These are phyloP conservation scores for Pleurotus ostreatus DNA, from an alignment of 768 basidiomycete genomes.

Conservation along the genomic window DNA sequence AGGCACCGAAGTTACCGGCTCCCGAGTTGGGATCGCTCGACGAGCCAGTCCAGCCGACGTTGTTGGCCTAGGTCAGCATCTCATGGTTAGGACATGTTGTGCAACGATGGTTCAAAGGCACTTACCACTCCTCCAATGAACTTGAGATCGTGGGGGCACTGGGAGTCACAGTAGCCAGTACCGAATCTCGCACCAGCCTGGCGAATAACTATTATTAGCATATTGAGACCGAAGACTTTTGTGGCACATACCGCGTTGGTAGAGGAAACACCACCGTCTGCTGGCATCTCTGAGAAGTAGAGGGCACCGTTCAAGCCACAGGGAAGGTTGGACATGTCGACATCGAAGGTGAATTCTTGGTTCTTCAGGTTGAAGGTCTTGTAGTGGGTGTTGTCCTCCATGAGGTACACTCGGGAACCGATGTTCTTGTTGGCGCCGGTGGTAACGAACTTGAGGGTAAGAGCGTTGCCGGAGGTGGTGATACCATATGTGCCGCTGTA, in stretches of 20 bases:
- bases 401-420: slow-evolving; percentile 46
- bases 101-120: not conserved
- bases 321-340: slow-evolving; percentile 53
- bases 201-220: not conserved
- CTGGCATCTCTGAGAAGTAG: slow-evolving; percentile 55
- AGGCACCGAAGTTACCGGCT: slow-evolving; percentile 41
- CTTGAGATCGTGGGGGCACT: slow-evolving; percentile 57
- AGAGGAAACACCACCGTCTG: slow-evolving; percentile 49
- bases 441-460: slow-evolving; percentile 49
- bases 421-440: slow-evolving; percentile 30
- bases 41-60: slow-evolving; percentile 33
- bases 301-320: slow-evolving; percentile 60
- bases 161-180: slow-evolving; percentile 36
- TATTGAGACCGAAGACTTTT: not conserved
- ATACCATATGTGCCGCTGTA: slow-evolving; percentile 51
- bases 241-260: slow-evolving; percentile 39
- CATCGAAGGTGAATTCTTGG: slow-evolving; percentile 60
- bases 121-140: slow-evolving; percentile 53
- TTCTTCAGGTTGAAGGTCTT: slow-evolving; percentile 42
- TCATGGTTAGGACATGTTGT: not conserved
- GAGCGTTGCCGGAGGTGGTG: slow-evolving; percentile 39
- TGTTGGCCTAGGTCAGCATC: slow-evolving; percentile 36
- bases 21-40: slow-evolving; percentile 41
- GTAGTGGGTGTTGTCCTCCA: slow-evolving; percentile 43
- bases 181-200: slow-evolving; percentile 46